Conservation (phyloP, 2,329 filamentous ascomycete genomes). For the Tolypocladium amazonense region DNA sequence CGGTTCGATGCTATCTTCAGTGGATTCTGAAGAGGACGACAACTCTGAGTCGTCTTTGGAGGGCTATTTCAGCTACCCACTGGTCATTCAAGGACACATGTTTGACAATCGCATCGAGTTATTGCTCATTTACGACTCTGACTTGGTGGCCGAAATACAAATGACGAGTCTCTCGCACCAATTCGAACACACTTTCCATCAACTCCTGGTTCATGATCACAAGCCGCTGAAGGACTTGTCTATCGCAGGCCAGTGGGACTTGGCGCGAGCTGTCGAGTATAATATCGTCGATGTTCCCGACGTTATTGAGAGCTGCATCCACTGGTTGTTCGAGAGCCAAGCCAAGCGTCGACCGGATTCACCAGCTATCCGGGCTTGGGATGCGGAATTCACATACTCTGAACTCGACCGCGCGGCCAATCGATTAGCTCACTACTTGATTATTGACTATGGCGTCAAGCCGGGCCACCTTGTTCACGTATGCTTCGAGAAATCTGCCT, state of each 20-base stretch:
- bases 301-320: neutral
- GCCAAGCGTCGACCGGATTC: conserved; percentile 9
- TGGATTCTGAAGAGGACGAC: neutral
- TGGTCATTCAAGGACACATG: neutral
- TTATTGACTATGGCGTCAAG: conserved; percentile 10
- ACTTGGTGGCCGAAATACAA: neutral
- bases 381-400: conserved; percentile 26
- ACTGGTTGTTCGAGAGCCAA: neutral
- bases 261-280: neutral
- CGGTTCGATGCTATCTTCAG: neutral
- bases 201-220: neutral
- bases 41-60: neutral
- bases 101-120: neutral
- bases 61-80: neutral
- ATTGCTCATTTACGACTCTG: neutral
- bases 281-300: neutral
- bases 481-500: neutral
- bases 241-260: neutral
- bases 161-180: neutral
- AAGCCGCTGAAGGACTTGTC: neutral
- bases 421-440: conserved; percentile 2
- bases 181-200: neutral
- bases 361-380: conserved; percentile 29
- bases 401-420: conserved; percentile 14
- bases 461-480: neutral